phyloP scores from a whole-genome alignment of 2,329 filamentous ascomycete genomes.

The Colletotrichum brevisporum region DNA sequence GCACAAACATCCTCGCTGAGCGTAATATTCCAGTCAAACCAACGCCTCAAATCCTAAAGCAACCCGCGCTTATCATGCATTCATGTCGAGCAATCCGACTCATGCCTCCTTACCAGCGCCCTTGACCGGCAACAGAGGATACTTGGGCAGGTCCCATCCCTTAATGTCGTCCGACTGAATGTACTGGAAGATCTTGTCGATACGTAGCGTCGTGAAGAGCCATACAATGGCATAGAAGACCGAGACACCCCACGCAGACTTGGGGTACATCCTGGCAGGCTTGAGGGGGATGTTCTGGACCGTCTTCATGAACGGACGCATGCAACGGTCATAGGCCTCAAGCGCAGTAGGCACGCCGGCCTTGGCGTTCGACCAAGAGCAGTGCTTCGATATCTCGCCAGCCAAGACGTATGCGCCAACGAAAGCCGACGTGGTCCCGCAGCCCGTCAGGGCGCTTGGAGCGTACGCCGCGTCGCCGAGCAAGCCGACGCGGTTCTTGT shows the following conservation, averaged over 20 bases:
- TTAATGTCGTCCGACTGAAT: conserved; percentile 32
- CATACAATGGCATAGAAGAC: conserved; percentile 24
- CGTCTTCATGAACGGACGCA: conserved; percentile 60
- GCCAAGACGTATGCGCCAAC: conserved; percentile 70
- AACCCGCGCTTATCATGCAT: no score
- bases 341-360: conserved; percentile 51
- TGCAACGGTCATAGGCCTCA: conserved; percentile 57
- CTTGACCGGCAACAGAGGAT: neutral
- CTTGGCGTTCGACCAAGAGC: conserved; percentile 8
- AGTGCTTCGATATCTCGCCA: conserved; percentile 61
- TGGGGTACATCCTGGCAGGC: conserved; percentile 32
- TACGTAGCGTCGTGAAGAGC: conserved; percentile 14
- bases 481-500: conserved; percentile 61
- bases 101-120: neutral
- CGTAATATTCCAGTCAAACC: no score
- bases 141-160: conserved; percentile 33
- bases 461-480: conserved; percentile 69
- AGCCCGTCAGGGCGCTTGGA: conserved; percentile 62
- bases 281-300: conserved; percentile 50
- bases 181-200: conserved; percentile 32
- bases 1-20: no score
- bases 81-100: neutral
- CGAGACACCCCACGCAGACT: conserved; percentile 22
- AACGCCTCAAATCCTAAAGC: no score
- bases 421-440: conserved; percentile 65